Evolutionary conservation across 1,284 basidiomycete genomes (phyloP), one percentile per base, ranked within the genome.

Genomic region (Cronartium quercuum): DNA sequence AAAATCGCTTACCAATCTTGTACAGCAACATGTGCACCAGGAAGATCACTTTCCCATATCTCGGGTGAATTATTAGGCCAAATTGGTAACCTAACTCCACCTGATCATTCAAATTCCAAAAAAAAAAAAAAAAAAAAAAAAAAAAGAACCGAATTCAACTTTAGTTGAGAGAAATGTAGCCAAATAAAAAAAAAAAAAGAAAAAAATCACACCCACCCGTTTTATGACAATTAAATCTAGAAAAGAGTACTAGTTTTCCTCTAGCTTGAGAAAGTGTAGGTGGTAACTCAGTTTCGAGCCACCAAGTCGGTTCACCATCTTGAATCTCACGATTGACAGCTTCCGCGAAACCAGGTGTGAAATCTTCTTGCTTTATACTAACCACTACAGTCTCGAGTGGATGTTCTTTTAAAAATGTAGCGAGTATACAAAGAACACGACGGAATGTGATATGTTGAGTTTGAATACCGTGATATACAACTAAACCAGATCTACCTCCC

Each of bases 381-480:
- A 73, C 35, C 18, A 73, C 64, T 2, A 73, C n/a, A 0, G 62
- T 65, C 58, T 73, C 69, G 1, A 37, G 64, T 35, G 69, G 61
- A 64, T 73, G 42, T 10, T 29, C 9, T 15, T 24, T 58, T 13
- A 73, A 42, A 63, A 73, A 73, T 35, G 51, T 55, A 37, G 51
- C 24, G 1, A 73, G 35, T 15, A 42, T 65, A 24, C 12, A 5
- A 4, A 73, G 38, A 18, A 73, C 64, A 40, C 65, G 47, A 35
- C 65, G 62, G 35, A 73, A 73, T 29, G 21, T 65, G 29, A 73
- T 65, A 3, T 38, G n/a, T 65, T 73, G 62, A 7, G 69, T 65
- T 58, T 73, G 69, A 29, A 73, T 65, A 35, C 69, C 69, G 65
- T 73, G 61, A 73, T 73, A 73, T 13, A 62, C 61, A 4, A 65